These are phyloP conservation scores for Arabidopsis hybrid DNA, from an alignment of 441 rosid species.

Conservation along the genomic window DNA sequence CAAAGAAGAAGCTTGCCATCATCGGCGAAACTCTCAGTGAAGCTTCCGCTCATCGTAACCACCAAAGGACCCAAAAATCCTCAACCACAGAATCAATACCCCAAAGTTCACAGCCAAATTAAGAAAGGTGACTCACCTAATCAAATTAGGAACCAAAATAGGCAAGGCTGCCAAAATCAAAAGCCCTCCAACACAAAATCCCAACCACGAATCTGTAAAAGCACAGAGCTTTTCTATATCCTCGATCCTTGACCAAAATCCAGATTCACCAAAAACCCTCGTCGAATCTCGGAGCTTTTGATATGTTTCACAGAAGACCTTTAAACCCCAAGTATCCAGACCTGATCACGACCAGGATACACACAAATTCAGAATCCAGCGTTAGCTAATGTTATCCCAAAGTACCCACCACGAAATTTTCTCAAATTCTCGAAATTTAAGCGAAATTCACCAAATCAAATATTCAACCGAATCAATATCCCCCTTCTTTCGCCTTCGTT, in stretches of 20 bases:
- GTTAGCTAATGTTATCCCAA: slow-evolving; percentile 1
- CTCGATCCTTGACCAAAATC: slow-evolving; percentile 42
- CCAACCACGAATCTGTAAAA: slow-evolving; percentile 19
- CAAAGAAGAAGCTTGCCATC: slow-evolving; percentile 81
- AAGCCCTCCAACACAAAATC: slow-evolving; percentile 16
- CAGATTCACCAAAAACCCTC: slow-evolving; percentile 27
- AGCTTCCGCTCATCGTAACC: slow-evolving; percentile 77
- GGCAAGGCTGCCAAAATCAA: slow-evolving; percentile 19
- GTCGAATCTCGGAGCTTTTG: slow-evolving; percentile 20
- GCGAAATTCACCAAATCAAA: slow-evolving; percentile 33
- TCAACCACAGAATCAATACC: slow-evolving; percentile 43
- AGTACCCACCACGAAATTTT: slow-evolving; percentile 34
- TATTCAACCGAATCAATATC: slow-evolving; percentile 22
- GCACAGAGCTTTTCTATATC: slow-evolving; percentile 27
- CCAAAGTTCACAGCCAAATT: slow-evolving; percentile 31
- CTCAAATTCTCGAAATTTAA: slow-evolving; percentile 42
- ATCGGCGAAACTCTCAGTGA: slow-evolving; percentile 55
- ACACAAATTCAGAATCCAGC: slow-evolving; percentile 34
- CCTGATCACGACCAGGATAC: slow-evolving; percentile 33
- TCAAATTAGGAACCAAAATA: slow-evolving; percentile 30
- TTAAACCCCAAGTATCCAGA: slow-evolving; percentile 14
- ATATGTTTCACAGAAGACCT: background rate
- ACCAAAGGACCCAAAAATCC: slow-evolving; percentile 38
- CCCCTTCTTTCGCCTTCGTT: slow-evolving; percentile 14
- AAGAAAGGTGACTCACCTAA: slow-evolving; percentile 19